Evolutionary conservation across 1,139 yeast genomes (phyloP).

Genomic region (Candida sp.): DNA sequence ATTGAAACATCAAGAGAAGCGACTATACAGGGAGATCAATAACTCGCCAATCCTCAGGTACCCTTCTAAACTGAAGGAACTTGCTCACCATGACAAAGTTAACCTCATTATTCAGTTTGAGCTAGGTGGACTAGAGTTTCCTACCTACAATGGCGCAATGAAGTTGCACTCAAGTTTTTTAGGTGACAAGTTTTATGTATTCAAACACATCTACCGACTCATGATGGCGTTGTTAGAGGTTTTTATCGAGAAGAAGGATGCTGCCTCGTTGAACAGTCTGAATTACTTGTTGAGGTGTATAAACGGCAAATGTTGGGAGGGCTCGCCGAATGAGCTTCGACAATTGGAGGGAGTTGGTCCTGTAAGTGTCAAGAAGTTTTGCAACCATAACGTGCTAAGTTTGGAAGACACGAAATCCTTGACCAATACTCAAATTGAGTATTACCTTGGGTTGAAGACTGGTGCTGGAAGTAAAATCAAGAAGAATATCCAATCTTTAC

Average conservation of each 20-base stretch:
- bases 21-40: conserved; percentile 43
- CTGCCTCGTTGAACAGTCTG: conserved; percentile 36
- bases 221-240: conserved; percentile 46
- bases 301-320: conserved; percentile 53
- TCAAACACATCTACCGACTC: conserved; percentile 43
- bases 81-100: conserved; percentile 31
- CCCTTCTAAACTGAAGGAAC: conserved; percentile 26
- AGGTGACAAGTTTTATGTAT: conserved; percentile 43
- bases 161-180: conserved; percentile 39
- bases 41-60: conserved; percentile 34
- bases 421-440: conserved; percentile 36
- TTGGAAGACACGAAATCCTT: conserved; percentile 30
- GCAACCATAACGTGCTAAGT: conserved; percentile 29
- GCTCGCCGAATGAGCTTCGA: conserved; percentile 39
- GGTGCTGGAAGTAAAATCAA: conserved; percentile 39
- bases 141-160: conserved; percentile 38
- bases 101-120: conserved; percentile 47
- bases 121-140: conserved; percentile 49
- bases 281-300: conserved; percentile 40
- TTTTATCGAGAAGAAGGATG: conserved; percentile 41
- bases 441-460: conserved; percentile 37
- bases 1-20: conserved; percentile 47
- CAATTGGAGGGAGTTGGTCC: conserved; percentile 50
- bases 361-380: conserved; percentile 37
- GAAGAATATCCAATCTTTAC: conserved; percentile 27